These are phyloP conservation scores for Taxillus chinensis DNA, from an alignment of 164 flowering plant species.

Conservation along the genomic window DNA sequence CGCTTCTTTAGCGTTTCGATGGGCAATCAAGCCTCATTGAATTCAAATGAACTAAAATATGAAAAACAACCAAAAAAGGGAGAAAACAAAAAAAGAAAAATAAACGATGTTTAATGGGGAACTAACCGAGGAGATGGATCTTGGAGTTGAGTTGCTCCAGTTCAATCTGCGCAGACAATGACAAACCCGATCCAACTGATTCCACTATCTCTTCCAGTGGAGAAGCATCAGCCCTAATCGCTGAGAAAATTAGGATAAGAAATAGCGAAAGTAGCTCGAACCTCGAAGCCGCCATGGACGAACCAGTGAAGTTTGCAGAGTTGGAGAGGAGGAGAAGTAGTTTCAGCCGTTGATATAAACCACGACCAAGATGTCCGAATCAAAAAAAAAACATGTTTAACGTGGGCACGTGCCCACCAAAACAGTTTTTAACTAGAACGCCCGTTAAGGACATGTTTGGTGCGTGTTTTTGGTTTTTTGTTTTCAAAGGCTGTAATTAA, in stretches of 20 bases:
- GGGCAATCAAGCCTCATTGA: too few species aligned
- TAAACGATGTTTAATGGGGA: neutral
- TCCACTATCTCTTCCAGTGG: neutral
- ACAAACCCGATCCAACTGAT: neutral
- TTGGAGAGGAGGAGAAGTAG: neutral
- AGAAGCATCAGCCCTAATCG: neutral
- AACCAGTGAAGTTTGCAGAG: neutral
- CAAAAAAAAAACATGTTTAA: too few species aligned
- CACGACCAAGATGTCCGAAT: too few species aligned
- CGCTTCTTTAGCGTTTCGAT: too few species aligned
- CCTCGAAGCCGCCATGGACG: conserved; percentile 1
- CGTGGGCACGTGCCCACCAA: too few species aligned
- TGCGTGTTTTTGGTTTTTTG: too few species aligned
- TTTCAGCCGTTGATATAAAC: too few species aligned
- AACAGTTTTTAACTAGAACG: too few species aligned
- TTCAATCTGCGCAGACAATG: neutral
- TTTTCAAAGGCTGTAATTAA: too few species aligned
- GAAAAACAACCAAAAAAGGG: neutral
- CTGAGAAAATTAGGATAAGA: neutral
- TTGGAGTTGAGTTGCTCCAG: neutral
- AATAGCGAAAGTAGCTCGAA: neutral
- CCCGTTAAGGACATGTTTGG: too few species aligned
- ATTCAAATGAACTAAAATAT: too few species aligned
- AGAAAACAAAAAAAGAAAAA: neutral
- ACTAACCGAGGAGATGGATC: neutral